phyloP scores from a whole-genome alignment of 2,329 filamentous ascomycete species.

The Hirsutella minnesotensis region DNA sequence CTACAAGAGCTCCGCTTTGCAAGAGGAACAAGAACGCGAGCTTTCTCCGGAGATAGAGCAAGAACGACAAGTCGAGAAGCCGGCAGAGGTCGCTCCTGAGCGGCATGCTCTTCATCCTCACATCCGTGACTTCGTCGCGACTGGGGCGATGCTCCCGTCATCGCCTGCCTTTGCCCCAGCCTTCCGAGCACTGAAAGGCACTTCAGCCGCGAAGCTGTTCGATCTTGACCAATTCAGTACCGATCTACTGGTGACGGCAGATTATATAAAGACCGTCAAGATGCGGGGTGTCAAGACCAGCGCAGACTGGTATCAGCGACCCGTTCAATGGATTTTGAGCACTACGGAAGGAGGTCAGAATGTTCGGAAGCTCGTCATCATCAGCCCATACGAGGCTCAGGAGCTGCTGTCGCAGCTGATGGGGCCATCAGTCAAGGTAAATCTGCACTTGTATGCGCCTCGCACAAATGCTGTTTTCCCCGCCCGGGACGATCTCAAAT shows the following conservation, averaged over 20 bases:
- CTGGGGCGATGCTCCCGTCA: background rate
- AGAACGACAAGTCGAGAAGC: constrained; percentile 42
- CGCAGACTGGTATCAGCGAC: too few species aligned
- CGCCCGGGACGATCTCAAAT: too few species aligned
- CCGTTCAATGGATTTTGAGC: too few species aligned
- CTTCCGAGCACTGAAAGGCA: constrained; percentile 5
- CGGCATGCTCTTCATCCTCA: background rate
- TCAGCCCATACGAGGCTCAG: too few species aligned
- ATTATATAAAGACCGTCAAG: too few species aligned
- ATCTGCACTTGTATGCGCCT: too few species aligned
- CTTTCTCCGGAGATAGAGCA: constrained; percentile 51
- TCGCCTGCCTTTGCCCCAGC: constrained; percentile 1
- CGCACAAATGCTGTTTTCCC: too few species aligned
- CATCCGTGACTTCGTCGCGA: constrained; percentile 10
- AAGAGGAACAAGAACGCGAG: constrained; percentile 21
- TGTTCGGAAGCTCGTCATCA: too few species aligned
- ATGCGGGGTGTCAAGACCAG: too few species aligned
- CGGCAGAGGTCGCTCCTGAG: constrained; percentile 12
- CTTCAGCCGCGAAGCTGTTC: constrained; percentile 8
- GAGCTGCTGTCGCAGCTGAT: too few species aligned
- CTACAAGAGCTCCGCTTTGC: background rate
- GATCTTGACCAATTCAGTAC: constrained; percentile 6
- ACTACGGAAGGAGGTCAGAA: too few species aligned
- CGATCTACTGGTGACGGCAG: background rate
- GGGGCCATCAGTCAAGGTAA: too few species aligned